Percentiles rank a stretch among this genome's conserved stretches.
These are phyloP conservation scores for Amanita molliuscula DNA, from an alignment of 768 basidiomycete genomes.

Conservation along the genomic window DNA sequence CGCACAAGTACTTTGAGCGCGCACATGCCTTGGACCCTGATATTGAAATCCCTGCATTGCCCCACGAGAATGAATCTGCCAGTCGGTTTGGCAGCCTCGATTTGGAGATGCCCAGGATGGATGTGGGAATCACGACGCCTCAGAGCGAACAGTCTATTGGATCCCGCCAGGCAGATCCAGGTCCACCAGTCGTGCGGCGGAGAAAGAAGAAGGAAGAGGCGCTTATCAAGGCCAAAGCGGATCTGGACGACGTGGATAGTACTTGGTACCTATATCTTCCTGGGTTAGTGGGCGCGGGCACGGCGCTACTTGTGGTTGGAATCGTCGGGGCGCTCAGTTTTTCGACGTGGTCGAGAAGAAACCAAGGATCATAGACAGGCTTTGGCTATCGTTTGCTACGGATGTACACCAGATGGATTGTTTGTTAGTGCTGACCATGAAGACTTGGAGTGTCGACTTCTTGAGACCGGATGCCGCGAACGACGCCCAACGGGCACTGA, in stretches of 20 bases:
- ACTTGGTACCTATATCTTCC: slow-evolving; percentile 78
- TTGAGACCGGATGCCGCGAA: slow-evolving; percentile 13
- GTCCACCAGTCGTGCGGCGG: slow-evolving; percentile 30
- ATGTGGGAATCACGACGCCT: slow-evolving; percentile 29
- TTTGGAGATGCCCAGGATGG: slow-evolving; percentile 62
- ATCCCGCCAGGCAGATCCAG: slow-evolving; percentile 24
- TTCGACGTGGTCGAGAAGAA: slow-evolving; percentile 58
- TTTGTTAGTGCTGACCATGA: slow-evolving; percentile 1
- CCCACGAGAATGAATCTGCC: slow-evolving; percentile 29
- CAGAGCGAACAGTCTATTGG: slow-evolving; percentile 25
- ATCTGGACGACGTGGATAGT: slow-evolving; percentile 51
- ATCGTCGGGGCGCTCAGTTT: slow-evolving; percentile 73
- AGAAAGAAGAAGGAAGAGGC: slow-evolving; percentile 51
- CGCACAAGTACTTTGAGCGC: slow-evolving; percentile 62
- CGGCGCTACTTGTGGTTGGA: slow-evolving; percentile 68
- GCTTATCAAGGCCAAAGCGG: slow-evolving; percentile 30
- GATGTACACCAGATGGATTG: neutral
- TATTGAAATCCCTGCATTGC: slow-evolving; percentile 62
- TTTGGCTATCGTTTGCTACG: neutral
- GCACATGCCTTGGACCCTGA: slow-evolving; percentile 49
- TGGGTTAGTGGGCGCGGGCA: slow-evolving; percentile 75
- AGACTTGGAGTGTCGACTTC: slow-evolving; percentile 34
- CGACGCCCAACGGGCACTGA: slow-evolving; percentile 41
- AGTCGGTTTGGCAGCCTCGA: slow-evolving; percentile 24
- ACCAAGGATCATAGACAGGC: slow-evolving; percentile 39